phyloP scores from a whole-genome alignment of 805 yeast species.

The Wilhelminamyces savonicus region DNA sequence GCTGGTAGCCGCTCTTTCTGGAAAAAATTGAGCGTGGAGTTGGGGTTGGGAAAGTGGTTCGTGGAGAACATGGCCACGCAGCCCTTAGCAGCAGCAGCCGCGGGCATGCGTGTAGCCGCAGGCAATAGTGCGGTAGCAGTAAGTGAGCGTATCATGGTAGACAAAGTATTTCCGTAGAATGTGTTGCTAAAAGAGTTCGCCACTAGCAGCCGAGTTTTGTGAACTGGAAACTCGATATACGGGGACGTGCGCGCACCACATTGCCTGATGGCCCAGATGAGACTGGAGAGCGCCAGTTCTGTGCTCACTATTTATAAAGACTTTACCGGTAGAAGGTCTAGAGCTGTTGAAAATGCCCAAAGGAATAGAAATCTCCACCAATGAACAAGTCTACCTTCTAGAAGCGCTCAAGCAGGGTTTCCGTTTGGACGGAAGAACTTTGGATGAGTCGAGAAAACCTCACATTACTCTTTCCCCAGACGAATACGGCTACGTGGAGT shows the following conservation, averaged over 20 bases:
- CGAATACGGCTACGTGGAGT: slow-evolving; percentile 77
- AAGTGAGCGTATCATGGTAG: too few relatives aligned
- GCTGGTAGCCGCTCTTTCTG: slow-evolving; percentile 64
- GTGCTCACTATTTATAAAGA: too few relatives aligned
- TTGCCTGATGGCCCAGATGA: too few relatives aligned
- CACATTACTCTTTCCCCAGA: slow-evolving; percentile 55
- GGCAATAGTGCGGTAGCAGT: too few relatives aligned
- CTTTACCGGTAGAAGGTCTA: too few relatives aligned
- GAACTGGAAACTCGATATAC: too few relatives aligned
- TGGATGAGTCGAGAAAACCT: slow-evolving; percentile 60
- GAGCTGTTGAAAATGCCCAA: slow-evolving; percentile 46
- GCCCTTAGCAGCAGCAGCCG: background rate
- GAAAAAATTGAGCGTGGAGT: slow-evolving; percentile 43
- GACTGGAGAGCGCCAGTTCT: too few relatives aligned
- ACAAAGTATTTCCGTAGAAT: too few relatives aligned
- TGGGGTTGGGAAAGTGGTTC: background rate
- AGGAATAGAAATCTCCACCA: slow-evolving; percentile 53
- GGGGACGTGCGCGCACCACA: too few relatives aligned
- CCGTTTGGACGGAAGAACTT: slow-evolving; percentile 64
- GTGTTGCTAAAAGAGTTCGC: too few relatives aligned
- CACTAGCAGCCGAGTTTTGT: too few relatives aligned
- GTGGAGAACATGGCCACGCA: background rate
- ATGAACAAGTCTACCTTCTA: slow-evolving; percentile 57
- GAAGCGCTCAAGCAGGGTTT: slow-evolving; percentile 57
- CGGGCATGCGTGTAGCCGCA: too few relatives aligned